Base-by-base conservation (phyloP, 176 grass and related monocot species). In the Aegilops umbellulata region DNA sequence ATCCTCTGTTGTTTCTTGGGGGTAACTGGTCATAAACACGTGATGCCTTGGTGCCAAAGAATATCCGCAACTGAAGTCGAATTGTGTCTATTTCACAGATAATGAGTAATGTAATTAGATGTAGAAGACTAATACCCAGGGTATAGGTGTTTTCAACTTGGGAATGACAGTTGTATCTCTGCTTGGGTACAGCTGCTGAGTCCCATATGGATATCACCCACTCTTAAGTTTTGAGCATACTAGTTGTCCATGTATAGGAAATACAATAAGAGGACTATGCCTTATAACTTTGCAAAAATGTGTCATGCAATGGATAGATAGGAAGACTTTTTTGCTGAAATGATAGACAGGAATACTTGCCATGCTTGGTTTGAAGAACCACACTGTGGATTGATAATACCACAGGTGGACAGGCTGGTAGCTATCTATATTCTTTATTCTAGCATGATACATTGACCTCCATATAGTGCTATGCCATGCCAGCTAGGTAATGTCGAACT, bases 401-500 rank as follows among this genome's bases (percentile, higher is more conserved):
- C 22, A 42, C 10, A 11, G 10, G 22, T 25, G 29, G 25, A 85
- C 65, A 41, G 20, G 7, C 15, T 69, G 16, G 70, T 78, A 49
- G 47, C 64, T 41, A 76, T 76, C 42, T 58, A 49, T 82, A 23
- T 55, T 5, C 3, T 79, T 80, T 85, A 29, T 76, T 68, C n/a
- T 15, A 44, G 46, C 39, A 67, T 80, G n/a, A 36, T 68, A 62
- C 65, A 49, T 26, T 20, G 5, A 57, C 13, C 42, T 67, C 15
- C 76, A 46, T 68, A 0, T 67, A 32, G 39, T 60, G 19, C 29
- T 78, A 74, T 55, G 20, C 0, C 20, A 38, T 25, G 58, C 32
- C 10, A 60, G 60, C 74, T 41, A 41, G 38, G 6, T 46, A 17
- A 38, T 77, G 17, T 62, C 25, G 7, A 53, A 3, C 22, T 82